phyloP scores from a whole-genome alignment of 192 early-diverging fungal genomes.

The Rhizoclosmatium globosum region DNA sequence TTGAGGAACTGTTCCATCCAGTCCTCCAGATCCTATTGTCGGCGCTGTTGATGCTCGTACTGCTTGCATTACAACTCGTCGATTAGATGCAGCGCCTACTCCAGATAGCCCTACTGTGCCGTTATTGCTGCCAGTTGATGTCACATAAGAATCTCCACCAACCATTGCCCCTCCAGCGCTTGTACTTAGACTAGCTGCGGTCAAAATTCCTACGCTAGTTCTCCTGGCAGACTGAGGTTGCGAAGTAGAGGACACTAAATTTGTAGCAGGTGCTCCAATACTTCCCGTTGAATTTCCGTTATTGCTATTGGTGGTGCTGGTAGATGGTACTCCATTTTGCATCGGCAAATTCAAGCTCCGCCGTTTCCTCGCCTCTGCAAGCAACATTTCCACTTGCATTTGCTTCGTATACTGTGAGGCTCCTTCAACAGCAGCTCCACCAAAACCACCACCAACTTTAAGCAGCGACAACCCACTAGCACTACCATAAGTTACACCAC shows the following conservation, averaged over 20 bases:
- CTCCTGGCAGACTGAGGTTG: too few relatives aligned
- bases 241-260: too few relatives aligned
- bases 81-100: not conserved
- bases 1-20: not conserved
- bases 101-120: too few relatives aligned
- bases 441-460: too few relatives aligned
- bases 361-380: not conserved
- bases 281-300: too few relatives aligned
- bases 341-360: conserved; percentile 3
- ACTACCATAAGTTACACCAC: too few relatives aligned
- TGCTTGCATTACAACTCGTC: conserved; percentile 16
- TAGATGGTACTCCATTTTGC: not conserved
- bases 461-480: too few relatives aligned
- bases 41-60: too few relatives aligned
- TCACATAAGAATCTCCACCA: not conserved
- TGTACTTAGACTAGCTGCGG: not conserved
- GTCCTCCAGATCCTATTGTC: not conserved
- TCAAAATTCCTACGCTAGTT: conserved; percentile 15
- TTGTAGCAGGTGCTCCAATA: too few relatives aligned
- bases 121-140: too few relatives aligned
- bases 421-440: too few relatives aligned
- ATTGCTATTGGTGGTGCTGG: too few relatives aligned
- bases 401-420: not conserved
- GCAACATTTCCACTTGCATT: conserved; percentile 14
- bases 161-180: not conserved